Conservation (phyloP, 192 early-diverging fungal species). For the Rhizophagus sp. region DNA sequence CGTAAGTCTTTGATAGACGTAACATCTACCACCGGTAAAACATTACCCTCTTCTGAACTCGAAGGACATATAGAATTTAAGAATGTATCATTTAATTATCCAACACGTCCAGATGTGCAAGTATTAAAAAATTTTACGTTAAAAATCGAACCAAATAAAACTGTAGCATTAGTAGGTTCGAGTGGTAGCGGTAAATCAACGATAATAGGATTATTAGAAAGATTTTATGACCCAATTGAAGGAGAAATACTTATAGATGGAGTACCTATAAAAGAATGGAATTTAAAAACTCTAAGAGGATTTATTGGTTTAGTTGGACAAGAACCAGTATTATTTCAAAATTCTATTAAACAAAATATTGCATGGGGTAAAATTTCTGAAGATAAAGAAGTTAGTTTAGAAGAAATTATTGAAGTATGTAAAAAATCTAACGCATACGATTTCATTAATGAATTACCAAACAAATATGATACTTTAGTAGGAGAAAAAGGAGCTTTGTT, state of each 20-base stretch:
- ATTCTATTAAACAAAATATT: conserved; percentile 79
- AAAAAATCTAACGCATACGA: conserved; percentile 72
- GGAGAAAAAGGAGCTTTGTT: conserved; percentile 81
- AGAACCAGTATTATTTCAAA: conserved; percentile 87
- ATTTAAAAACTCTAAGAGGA: conserved; percentile 74
- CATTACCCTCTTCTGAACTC: conserved; percentile 36
- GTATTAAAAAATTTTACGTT: conserved; percentile 72
- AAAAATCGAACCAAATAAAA: conserved; percentile 66
- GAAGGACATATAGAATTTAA: conserved; percentile 69
- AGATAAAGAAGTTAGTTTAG: conserved; percentile 63
- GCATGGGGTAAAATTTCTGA: conserved; percentile 37
- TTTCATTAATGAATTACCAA: conserved; percentile 71
- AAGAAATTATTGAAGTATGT: conserved; percentile 68
- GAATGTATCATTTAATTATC: conserved; percentile 81
- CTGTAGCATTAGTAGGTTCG: conserved; percentile 87
- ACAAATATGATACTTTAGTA: conserved; percentile 88
- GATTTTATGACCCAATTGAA: conserved; percentile 74
- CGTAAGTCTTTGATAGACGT: conserved; percentile 75
- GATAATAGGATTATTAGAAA: conserved; percentile 74
- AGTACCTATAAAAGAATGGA: conserved; percentile 64
- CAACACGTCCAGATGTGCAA: conserved; percentile 77
- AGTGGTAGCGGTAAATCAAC: conserved; percentile 88
- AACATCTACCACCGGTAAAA: conserved; percentile 4
- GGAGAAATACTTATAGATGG: conserved; percentile 74
- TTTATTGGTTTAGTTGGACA: conserved; percentile 48